Evolutionary conservation across 169 alveolate genomes (phyloP).

Genomic region (Cryptosporidium baileyi): DNA sequence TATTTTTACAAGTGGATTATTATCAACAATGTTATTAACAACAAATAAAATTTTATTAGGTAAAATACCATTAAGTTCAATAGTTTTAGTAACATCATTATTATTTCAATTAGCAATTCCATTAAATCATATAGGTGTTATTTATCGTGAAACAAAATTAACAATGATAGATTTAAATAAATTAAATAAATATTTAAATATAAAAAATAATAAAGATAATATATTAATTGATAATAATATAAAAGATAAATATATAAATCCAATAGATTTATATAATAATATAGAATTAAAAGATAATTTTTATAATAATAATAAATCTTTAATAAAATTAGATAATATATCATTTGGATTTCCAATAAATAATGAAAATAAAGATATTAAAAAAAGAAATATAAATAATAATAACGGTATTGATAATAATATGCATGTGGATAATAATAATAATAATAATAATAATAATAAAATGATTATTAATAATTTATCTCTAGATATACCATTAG

Average conservation of each 20-base stretch:
- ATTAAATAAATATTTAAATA: constrained; percentile 22
- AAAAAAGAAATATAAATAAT: not conserved
- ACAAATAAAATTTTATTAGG: constrained; percentile 73
- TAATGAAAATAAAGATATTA: not conserved
- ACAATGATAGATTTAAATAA: constrained; percentile 71
- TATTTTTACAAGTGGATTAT: constrained; percentile 73
- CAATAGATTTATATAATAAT: not conserved
- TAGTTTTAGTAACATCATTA: constrained; percentile 74
- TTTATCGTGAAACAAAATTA: constrained; percentile 72
- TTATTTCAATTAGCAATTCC: constrained; percentile 78
- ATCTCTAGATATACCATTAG: constrained; percentile 74
- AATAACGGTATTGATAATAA: constrained; percentile 40
- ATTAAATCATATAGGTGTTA: constrained; percentile 73
- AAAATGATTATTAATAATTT: constrained; percentile 62
- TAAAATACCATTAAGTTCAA: constrained; percentile 72
- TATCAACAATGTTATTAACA: constrained; percentile 70
- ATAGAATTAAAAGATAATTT: not conserved
- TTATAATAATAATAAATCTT: not conserved
- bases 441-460: not conserved
- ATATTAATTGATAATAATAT: too few species aligned
- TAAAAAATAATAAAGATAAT: not conserved
- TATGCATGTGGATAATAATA: not conserved
- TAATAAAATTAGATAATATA: constrained; percentile 75
- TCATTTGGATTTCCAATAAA: constrained; percentile 71
- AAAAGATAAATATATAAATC: not conserved